These are phyloP conservation scores for Podospora sp. DNA, from an alignment of 495 filamentous ascomycete species.

Conservation along the genomic window DNA sequence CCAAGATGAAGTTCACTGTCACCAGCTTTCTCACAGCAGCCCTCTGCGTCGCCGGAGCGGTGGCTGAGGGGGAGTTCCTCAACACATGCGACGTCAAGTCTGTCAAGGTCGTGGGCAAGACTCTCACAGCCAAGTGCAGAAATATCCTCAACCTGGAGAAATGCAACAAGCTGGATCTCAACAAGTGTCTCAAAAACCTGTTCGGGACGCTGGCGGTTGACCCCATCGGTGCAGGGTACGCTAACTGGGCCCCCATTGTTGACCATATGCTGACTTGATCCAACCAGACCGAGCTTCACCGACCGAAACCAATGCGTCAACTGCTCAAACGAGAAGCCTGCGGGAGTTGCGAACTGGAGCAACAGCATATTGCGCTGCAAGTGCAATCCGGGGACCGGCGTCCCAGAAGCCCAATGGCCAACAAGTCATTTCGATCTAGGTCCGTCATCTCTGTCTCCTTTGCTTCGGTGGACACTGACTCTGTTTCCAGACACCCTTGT, in stretches of 20 bases:
- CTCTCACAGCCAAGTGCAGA: slow-evolving; percentile 29
- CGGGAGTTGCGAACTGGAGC: background rate
- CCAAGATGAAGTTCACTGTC: slow-evolving; percentile 10
- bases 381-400: slow-evolving; percentile 32
- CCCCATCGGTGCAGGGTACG: slow-evolving; percentile 25
- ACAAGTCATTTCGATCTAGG: slow-evolving; percentile 30
- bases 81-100: slow-evolving; percentile 24
- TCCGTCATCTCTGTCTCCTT: slow-evolving; percentile 8
- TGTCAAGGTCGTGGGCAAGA: slow-evolving; percentile 28
- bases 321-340: slow-evolving; percentile 27
- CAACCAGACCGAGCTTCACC: slow-evolving; percentile 23
- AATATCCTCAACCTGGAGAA: slow-evolving; percentile 25
- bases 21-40: background rate
- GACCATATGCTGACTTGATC: background rate
- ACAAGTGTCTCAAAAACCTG: slow-evolving; percentile 32
- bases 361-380: slow-evolving; percentile 28
- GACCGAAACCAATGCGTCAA: slow-evolving; percentile 30
- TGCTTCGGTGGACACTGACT: background rate
- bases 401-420: slow-evolving; percentile 26
- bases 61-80: slow-evolving; percentile 24
- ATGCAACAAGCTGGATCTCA: slow-evolving; percentile 31
- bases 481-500: slow-evolving; percentile 27
- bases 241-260: background rate
- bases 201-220: slow-evolving; percentile 28
- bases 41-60: slow-evolving; percentile 6